Base-by-base conservation (phyloP, 202 grass and related monocot species). In the Zoysia matrella region DNA sequence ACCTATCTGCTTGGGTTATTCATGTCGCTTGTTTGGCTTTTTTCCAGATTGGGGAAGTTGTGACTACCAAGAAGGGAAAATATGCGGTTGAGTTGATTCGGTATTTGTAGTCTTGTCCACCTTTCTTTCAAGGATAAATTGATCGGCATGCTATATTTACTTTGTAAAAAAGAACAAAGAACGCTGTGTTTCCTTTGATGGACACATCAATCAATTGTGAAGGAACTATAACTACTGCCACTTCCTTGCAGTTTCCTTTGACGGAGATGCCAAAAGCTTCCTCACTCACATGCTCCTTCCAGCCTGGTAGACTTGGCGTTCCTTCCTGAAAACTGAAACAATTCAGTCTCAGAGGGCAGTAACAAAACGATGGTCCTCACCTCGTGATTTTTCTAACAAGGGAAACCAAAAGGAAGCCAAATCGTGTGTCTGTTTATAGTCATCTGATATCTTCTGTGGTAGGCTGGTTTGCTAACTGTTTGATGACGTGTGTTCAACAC, bases 41-140 rank as follows among this genome's bases (percentile, higher is more conserved):
- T 83, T 67, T 87, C 14, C 78, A 99, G 93, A 96, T 99, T 77
- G 96, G 91, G 6, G 89, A 99, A 74, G 90, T 99, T n/a, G 74
- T 80, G 36, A 86, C 85, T 51, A 96, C 93, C 11, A 89, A 85
- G 79, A 99, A 95, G 92, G 93, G 93, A 76, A 96, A 94, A 90
- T 96, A 90, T 72, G 86, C 86, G 9, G 78, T 96, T 70, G 91
- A 99, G 89, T 85, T 99, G 74, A 90, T 99, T 81, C 72, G 10
- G 9, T 99, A 99, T 88, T 65, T 96, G 72, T 99, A 94, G 84
- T 63, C 41, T 67, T 57, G 46, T 73, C 71, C 73, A 36, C 78
- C 60, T 1, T 72, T 65, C 47, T 78, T 49, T 46, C 67, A 13
- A 8, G 11, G 52, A 11, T 84, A 11, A 61, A 57, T 65, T 88